Conservation (phyloP, 805 yeast species). For the Saturnispora zaruensis region DNA sequence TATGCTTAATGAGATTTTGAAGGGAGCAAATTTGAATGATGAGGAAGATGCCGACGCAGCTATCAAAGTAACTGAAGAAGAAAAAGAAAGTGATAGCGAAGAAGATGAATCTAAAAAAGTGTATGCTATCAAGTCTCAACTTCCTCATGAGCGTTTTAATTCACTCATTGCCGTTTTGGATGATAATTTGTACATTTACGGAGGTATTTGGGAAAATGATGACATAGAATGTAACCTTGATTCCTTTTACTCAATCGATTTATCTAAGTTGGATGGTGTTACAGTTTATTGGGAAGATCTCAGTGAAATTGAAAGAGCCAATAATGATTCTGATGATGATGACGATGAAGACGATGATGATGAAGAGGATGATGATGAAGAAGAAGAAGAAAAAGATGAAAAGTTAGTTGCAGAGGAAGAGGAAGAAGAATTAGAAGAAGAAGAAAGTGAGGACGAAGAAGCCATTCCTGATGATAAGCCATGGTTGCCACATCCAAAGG, state of each 20-base stretch:
- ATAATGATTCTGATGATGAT: constrained; percentile 52
- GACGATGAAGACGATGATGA: constrained; percentile 62
- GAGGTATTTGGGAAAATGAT: constrained; percentile 85
- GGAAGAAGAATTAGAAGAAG: constrained; percentile 57
- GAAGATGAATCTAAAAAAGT: constrained; percentile 28
- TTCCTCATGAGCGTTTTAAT: constrained; percentile 88
- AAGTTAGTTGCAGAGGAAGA: constrained; percentile 36
- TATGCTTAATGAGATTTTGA: constrained; percentile 62
- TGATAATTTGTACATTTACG: constrained; percentile 74
- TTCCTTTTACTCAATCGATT: constrained; percentile 76
- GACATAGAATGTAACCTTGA: constrained; percentile 81
- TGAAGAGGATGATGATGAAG: constrained; percentile 57
- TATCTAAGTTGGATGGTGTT: constrained; percentile 81
- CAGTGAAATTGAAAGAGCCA: constrained; percentile 44
- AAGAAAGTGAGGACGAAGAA: constrained; percentile 51
- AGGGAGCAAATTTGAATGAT: constrained; percentile 62
- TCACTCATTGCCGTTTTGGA: constrained; percentile 78
- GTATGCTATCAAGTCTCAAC: constrained; percentile 46
- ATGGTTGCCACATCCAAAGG: constrained; percentile 95
- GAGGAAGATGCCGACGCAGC: constrained; percentile 20
- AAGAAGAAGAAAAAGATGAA: constrained; percentile 33
- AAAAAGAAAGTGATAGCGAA: constrained; percentile 27
- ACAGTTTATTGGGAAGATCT: constrained; percentile 87
- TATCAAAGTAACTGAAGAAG: constrained; percentile 26
- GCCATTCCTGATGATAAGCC: constrained; percentile 88